Base-by-base conservation (phyloP, 2,329 filamentous ascomycete genomes). In the Fusarium neocosmosporiellum region DNA sequence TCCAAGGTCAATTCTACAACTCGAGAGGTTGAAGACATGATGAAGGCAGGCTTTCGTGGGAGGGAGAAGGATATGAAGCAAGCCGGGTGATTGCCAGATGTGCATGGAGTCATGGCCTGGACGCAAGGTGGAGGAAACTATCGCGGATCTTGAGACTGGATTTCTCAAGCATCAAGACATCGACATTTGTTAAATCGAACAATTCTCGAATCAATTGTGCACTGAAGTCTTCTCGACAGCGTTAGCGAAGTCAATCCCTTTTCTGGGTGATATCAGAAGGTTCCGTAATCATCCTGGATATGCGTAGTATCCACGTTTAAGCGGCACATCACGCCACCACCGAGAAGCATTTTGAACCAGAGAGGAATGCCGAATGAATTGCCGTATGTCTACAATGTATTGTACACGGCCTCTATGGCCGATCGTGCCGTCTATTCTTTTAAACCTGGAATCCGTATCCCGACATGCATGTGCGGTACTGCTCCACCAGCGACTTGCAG, bases 381-480 rank as follows among this genome's bases (percentile, higher is more conserved):
- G 67, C 59, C 71, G 33, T 70, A 71, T 70, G 63, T 76, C 66
- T 78, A 75, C 70, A 77, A 54, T 64, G 64, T 80, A 67, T 78
- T 70, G 34, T 77, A 78, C 77, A 77, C 33, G 65, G 67, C 33
- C 61, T 54, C 64, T 65, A 65, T 66, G 62, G 50, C 70, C 61
- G 20, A 55, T 50, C 16, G 22, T 22, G 24, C 60, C 57, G 69
- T 63, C 36, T 6, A 31, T 48, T 43, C 46, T 63, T 50, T 63
- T 83, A 90, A 59, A 90, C 84, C 82, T 94, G 92, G 87, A 97
- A 99, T 18, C 96, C 96, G 79, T 93, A 98, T 13, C 94, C 93
- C 66, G 91, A 91, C 96, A 99, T 98, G 83, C 96, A 99, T 76
- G 85, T 90, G 85, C 91, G 92, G 86, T 99, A 99, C 80, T 94